Base-by-base conservation (phyloP, 2,329 filamentous ascomycete species). In the Beauveria varroae region DNA sequence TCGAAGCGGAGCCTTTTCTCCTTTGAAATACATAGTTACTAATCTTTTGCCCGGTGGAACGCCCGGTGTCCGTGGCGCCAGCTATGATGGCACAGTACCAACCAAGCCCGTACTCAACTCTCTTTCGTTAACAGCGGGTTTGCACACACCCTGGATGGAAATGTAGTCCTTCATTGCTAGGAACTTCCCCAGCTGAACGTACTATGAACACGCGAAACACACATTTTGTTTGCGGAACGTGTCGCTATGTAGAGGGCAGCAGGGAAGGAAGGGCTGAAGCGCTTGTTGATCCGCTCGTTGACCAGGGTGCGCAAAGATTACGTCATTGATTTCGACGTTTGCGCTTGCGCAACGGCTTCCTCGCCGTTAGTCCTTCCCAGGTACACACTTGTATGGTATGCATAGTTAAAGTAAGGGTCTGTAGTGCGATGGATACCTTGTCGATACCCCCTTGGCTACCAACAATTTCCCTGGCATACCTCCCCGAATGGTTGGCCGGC, bases 271-370 rank as follows among this genome's bases (percentile, higher is more conserved):
- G 12, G 34, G 34, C 12, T 34, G 30, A 12, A 34, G 18, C 37
- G 16, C 24, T 34, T 24, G 54, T 20, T 56, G 26, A 37, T 16
- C 14, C 12, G 34, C 34, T 16, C 34, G 34, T 37, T 37, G 34
- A 16, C 34, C 12, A 14, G 37, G 26, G 52, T 40, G 40, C 37
- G 57, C 40, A 60, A 52, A 30, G n/a, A n/a, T 60, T 44, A 60
- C 57, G 57, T 60, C 57, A 60, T 60, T 46, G 57, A 60, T 41
- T 60, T 46, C 20, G 37, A 59, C 30, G 34, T 46, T 60, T 40
- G 9, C 26, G 37, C 24, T 34, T 14, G 34, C 40, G 37, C 49
- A 60, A 53, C 47, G 22, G 34, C 40, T 46, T 28, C 54, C 37
- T 43, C n/a, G 20, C 20, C 24, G 30, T 44, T 44, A 49, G 47